Conservation (phyloP, 2,329 filamentous ascomycete species). For the Cordyceps militaris region DNA sequence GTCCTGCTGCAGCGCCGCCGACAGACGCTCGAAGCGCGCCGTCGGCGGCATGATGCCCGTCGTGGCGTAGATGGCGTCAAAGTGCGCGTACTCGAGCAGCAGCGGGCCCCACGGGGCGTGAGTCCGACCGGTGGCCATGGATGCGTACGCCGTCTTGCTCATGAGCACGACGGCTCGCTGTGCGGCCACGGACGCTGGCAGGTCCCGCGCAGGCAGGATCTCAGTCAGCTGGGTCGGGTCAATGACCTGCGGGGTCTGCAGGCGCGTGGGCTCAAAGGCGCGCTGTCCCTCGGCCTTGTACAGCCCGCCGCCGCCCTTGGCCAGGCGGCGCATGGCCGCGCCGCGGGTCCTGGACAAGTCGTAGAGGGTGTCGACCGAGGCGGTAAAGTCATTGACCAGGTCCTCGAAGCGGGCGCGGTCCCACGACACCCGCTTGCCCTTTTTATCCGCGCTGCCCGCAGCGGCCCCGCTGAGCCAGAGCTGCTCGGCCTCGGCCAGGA, state of each 20-base stretch:
- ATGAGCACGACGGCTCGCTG: constrained; percentile 60
- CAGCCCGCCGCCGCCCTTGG: constrained; percentile 21
- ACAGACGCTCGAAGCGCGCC: constrained; percentile 57
- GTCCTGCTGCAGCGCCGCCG: constrained; percentile 48
- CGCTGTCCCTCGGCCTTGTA: constrained; percentile 41
- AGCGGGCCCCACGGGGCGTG: constrained; percentile 47
- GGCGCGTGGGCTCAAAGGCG: constrained; percentile 52
- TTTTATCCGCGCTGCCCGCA: constrained; percentile 42
- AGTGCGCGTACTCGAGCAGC: constrained; percentile 64
- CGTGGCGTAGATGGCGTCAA: constrained; percentile 54
- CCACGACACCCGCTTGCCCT: constrained; percentile 52
- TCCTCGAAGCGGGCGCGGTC: constrained; percentile 70
- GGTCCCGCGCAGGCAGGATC: constrained; percentile 62
- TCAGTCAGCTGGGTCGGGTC: constrained; percentile 39
- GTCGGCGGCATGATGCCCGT: constrained; percentile 59
- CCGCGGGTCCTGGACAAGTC: constrained; percentile 62
- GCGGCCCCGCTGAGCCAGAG: constrained; percentile 49
- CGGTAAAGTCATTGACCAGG: constrained; percentile 65
- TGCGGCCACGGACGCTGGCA: constrained; percentile 89
- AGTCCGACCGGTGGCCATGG: constrained; percentile 34
- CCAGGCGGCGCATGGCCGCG: constrained; percentile 24
- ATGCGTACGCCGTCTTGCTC: constrained; percentile 37
- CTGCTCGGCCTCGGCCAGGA: constrained; percentile 67
- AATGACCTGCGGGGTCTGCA: constrained; percentile 55
- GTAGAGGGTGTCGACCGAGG: constrained; percentile 72